phyloP scores from a whole-genome alignment of 345 rosid genomes.

The Cardamine occulta region DNA sequence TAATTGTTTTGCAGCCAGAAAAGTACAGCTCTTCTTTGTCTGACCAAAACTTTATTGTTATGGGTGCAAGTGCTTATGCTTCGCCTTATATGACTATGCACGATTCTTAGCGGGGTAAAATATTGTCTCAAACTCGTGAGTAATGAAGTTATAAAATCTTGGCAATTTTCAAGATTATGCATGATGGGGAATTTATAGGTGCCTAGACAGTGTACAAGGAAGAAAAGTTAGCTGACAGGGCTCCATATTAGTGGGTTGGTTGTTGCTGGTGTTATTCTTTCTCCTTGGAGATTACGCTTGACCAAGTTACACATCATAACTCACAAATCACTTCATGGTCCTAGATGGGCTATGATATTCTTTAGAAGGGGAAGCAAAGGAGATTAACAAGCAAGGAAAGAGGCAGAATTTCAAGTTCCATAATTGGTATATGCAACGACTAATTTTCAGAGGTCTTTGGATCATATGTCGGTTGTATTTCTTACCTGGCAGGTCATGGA shows the following conservation, averaged over 20 bases:
- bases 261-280: conserved; percentile 93
- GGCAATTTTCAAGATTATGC: background rate
- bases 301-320: conserved; percentile 95
- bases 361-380: conserved; percentile 90
- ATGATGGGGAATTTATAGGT: too few relatives aligned
- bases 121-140: conserved; percentile 19
- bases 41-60: conserved; percentile 95
- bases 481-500: conserved; percentile 64
- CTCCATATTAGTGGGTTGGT: conserved; percentile 97
- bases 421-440: background rate
- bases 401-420: conserved; percentile 47
- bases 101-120: conserved; percentile 83
- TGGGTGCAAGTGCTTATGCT: conserved; percentile 99
- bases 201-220: too few relatives aligned
- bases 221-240: conserved; percentile 96
- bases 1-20: conserved; percentile 66
- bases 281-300: too few relatives aligned
- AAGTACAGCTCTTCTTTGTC: conserved; percentile 77
- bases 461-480: conserved; percentile 23
- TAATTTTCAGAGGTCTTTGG: conserved; percentile 1
- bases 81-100: conserved; percentile 91
- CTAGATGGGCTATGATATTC: conserved; percentile 98
- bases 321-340: conserved; percentile 97
- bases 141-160: conserved; percentile 19
- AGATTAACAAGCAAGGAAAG: conserved; percentile 81